Base-by-base conservation (phyloP, 805 yeast genomes). In the Brettanomyces sp. region DNA sequence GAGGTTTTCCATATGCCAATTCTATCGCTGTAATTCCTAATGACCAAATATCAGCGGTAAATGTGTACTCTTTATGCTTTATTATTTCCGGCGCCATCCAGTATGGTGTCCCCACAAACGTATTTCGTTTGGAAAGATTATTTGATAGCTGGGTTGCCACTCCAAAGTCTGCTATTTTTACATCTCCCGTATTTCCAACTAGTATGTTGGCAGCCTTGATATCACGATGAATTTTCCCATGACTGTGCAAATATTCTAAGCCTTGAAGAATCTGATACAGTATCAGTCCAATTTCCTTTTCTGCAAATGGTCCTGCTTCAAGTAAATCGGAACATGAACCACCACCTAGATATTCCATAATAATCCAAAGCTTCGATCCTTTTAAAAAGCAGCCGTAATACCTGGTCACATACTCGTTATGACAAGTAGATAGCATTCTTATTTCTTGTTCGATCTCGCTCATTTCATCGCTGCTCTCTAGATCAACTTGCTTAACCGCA, bases 151-250 rank as follows among this genome's bases (percentile, higher is more conserved):
- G 85, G 0, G 97, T 86, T 1, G 98, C 95, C 9, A 91, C 96
- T 1, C 98, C 98, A 63, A 91, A 91, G 63, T 91, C 99, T 2
- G 96, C 97, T 42, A 91, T 73, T 56, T 91, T 93, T 13, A 88
- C 91, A 9, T 76, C 80, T 3, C 95, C 90, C 9, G 71, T 64
- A 2, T 73, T 73, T 21, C 88, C 80, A 14, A 90, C 62, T 34
- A 91, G 66, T 22, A 91, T 77, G 60, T 91, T 91, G 0, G 96
- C 98, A 1, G 97, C 95, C 60, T 90, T 91, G 45, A 91, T 86
- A 62, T 91, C 98, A 48, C 98, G 67, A 60, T 91, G 99, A 38
- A 91, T 90, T 56, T 85, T 82, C 6, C 88, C 88, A 49, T 73
- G 80, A 4, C 63, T 63, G 56, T 84, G 96, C 59, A 85, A 63